Evolutionary conservation across 2,329 filamentous ascomycete species (phyloP).

Genomic region (Dryadomyces quercus-mongolicae): DNA sequence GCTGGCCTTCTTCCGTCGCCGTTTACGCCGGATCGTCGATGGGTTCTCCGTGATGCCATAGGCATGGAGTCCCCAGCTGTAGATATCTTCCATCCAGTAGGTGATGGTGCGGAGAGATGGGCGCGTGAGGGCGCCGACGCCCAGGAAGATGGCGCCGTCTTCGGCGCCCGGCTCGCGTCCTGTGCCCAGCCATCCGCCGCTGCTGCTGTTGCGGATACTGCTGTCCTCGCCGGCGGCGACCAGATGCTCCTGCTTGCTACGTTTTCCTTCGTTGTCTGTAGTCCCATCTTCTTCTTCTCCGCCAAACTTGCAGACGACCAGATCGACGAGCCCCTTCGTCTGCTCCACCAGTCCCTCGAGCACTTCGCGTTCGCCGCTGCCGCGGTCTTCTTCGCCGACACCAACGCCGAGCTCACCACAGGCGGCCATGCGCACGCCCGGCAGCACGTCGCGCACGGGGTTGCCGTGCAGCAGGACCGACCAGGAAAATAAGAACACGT

Average conservation of each 20-base stretch:
- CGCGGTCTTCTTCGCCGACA: constrained; percentile 89
- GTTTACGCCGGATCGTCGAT: constrained; percentile 31
- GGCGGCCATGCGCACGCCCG: constrained; percentile 76
- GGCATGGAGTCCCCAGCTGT: constrained; percentile 68
- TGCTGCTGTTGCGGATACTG: neutral
- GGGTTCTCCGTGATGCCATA: constrained; percentile 80
- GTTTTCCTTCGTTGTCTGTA: neutral
- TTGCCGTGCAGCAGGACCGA: constrained; percentile 85
- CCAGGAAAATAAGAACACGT: constrained; percentile 59
- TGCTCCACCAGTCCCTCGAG: constrained; percentile 74
- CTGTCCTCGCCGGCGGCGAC: neutral
- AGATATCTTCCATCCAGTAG: constrained; percentile 82
- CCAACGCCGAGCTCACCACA: constrained; percentile 88
- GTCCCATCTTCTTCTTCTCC: constrained; percentile 1
- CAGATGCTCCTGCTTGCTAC: neutral
- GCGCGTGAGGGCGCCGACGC: constrained; percentile 60
- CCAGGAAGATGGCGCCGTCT: constrained; percentile 81
- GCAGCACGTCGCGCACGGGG: constrained; percentile 66
- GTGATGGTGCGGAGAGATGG: constrained; percentile 61
- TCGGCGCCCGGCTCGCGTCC: constrained; percentile 55
- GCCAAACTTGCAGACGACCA: constrained; percentile 65
- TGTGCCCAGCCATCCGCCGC: constrained; percentile 56
- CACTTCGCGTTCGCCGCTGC: constrained; percentile 86
- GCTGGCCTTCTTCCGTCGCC: constrained; percentile 17
- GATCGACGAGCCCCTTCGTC: constrained; percentile 74